Base-by-base conservation (phyloP, 495 filamentous ascomycete genomes). In the Massariosphaeria phaeospora region DNA sequence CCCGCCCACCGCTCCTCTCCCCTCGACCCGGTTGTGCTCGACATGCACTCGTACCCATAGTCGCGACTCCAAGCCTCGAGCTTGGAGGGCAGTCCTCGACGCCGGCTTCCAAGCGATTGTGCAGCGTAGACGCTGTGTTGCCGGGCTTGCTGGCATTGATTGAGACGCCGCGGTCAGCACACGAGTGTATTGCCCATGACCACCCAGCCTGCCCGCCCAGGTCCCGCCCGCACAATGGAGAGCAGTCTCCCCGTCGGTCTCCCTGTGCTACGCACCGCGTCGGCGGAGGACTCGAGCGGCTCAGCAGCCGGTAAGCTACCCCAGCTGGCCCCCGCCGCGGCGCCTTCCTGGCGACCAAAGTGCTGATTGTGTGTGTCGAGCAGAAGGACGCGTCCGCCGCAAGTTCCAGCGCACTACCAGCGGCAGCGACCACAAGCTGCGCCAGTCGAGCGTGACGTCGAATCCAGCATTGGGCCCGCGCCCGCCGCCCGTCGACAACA, bases 321-420 rank as follows among this genome's bases (percentile, higher is more conserved):
- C 24, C 36, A 20, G 12, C 18, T 29, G 31, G 24, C 34, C 20
- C 21, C 13, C 34, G 33, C 20, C 18, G 24, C 9, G n/a, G n/a
- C n/a, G n/a, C n/a, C n/a, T n/a, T n/a, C n/a, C n/a, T n/a, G n/a
- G n/a, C n/a, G n/a, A n/a, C n/a, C n/a, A n/a, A n/a, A n/a, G n/a
- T n/a, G n/a, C n/a, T n/a, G n/a, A n/a, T n/a, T n/a, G n/a, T n/a
- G n/a, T n/a, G n/a, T n/a, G n/a, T n/a, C n/a, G n/a, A 66, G 46
- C 59, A 48, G 68, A 69, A 44, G 60, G 61, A 46, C 67, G 63
- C 40, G 62, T 61, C 18, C 68, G 67, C 15, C 69, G 67, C 48
- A 57, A 62, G 44, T 64, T 68, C 35, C 67, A 62, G 46, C 52
- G 64, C 29, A 63, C 59, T n/a, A 53, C 50, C 27, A 57, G 47